Evolutionary conservation across 106 monocot genomes (phyloP).

Genomic region (Platanthera guangdongensis): DNA sequence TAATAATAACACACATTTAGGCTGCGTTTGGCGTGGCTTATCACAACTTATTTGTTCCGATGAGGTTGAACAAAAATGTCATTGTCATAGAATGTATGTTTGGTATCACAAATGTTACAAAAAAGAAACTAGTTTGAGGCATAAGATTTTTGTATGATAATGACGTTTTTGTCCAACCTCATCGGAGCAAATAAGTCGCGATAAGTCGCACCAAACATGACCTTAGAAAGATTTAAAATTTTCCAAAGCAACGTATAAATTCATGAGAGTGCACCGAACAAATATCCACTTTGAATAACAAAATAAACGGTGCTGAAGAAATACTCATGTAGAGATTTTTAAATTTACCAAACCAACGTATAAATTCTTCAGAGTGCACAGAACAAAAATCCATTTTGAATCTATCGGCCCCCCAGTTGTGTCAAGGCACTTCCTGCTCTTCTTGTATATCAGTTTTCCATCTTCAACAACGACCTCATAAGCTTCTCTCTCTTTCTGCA

Average conservation of each 20-base stretch:
- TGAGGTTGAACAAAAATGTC: too few relatives aligned
- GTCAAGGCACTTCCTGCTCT: conserved; percentile 34
- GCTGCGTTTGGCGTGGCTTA: too few relatives aligned
- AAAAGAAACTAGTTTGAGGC: too few relatives aligned
- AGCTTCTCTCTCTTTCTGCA: conserved; percentile 15
- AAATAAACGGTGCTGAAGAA: not conserved
- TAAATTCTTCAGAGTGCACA: conserved; percentile 65
- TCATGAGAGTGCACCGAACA: conserved; percentile 74
- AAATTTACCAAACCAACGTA: conserved; percentile 74
- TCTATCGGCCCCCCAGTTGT: conserved; percentile 32
- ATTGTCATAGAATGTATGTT: too few relatives aligned
- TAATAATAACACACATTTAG: too few relatives aligned
- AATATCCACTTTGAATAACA: conserved; percentile 60
- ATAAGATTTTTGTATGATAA: too few relatives aligned
- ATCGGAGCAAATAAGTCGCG: too few relatives aligned
- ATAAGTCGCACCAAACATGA: too few relatives aligned
- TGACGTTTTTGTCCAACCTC: too few relatives aligned
- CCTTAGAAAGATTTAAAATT: not conserved
- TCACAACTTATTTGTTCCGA: too few relatives aligned
- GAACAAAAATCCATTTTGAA: conserved; percentile 84
- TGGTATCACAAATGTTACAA: too few relatives aligned
- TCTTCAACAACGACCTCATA: conserved; percentile 71
- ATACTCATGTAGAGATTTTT: not conserved
- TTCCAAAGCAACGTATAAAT: conserved; percentile 75
- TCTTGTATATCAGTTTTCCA: conserved; percentile 53